phyloP scores from a whole-genome alignment of 352 stramenopile species.

The Phytophthora litchii region DNA sequence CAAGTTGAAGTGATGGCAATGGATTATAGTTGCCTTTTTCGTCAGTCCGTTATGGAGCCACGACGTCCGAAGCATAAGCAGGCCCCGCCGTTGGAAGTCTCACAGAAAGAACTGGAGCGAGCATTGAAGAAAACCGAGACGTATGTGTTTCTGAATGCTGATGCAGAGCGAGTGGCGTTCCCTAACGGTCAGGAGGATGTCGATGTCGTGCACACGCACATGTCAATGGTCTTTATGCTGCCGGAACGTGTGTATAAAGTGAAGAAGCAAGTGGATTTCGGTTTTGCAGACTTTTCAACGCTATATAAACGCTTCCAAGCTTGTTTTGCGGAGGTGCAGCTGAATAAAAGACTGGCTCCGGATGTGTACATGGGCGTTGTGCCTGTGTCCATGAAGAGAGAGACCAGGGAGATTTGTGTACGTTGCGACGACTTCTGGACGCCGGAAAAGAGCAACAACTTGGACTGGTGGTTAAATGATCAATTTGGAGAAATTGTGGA shows the following conservation, averaged over 20 bases:
- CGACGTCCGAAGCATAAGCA: slow-evolving; percentile 72
- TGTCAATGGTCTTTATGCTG: slow-evolving; percentile 77
- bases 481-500: slow-evolving; percentile 75
- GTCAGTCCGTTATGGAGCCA: slow-evolving; percentile 48
- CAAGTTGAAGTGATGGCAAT: slow-evolving; percentile 5
- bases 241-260: slow-evolving; percentile 72
- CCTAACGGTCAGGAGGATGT: slow-evolving; percentile 3
- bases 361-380: slow-evolving; percentile 73
- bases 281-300: slow-evolving; percentile 75
- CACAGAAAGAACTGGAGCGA: slow-evolving; percentile 47
- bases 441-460: slow-evolving; percentile 57
- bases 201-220: slow-evolving; percentile 68
- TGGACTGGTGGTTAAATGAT: slow-evolving; percentile 73
- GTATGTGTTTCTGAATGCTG: slow-evolving; percentile 33
- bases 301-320: slow-evolving; percentile 77
- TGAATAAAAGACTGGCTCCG: slow-evolving; percentile 72
- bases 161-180: slow-evolving; percentile 32
- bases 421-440: slow-evolving; percentile 75
- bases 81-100: slow-evolving; percentile 53
- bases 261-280: slow-evolving; percentile 79
- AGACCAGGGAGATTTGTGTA: slow-evolving; percentile 53
- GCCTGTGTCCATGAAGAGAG: slow-evolving; percentile 68
- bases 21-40: slow-evolving; percentile 2
- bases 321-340: slow-evolving; percentile 72
- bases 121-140: slow-evolving; percentile 39